phyloP scores from a whole-genome alignment of 2,329 filamentous ascomycete species.

The Thielaviopsis euricoi region DNA sequence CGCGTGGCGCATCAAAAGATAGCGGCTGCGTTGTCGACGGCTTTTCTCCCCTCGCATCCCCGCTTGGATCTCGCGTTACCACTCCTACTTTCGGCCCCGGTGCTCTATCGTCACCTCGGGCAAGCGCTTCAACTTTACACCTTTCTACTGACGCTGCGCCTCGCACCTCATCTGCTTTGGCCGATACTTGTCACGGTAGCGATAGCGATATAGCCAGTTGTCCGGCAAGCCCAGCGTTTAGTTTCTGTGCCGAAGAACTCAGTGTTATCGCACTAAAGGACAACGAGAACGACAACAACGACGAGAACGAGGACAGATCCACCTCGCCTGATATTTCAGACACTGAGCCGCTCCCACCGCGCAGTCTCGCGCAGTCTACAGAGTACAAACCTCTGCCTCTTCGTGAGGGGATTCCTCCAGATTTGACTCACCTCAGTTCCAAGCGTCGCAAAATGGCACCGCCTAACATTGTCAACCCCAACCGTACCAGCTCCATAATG shows the following conservation, averaged over 20 bases:
- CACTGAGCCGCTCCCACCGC: neutral
- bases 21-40: neutral
- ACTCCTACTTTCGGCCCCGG: neutral
- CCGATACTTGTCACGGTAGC: neutral
- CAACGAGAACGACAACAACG: neutral
- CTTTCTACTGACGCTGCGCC: neutral
- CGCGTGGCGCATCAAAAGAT: neutral
- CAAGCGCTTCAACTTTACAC: neutral
- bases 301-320: neutral
- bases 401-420: neutral
- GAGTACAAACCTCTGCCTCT: neutral
- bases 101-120: neutral
- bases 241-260: slow-evolving; percentile 8
- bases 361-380: neutral
- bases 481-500: neutral
- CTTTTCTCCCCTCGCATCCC: neutral
- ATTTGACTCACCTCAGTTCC: neutral
- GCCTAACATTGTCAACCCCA: neutral
- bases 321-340: neutral
- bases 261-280: neutral
- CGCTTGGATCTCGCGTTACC: neutral
- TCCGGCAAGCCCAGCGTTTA: slow-evolving; percentile 8
- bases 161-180: neutral
- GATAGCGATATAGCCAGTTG: neutral
- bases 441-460: neutral